Percentiles rank a stretch among this genome's conserved stretches.
These are phyloP conservation scores for Teunomyces pallodes DNA, from an alignment of 805 yeast genomes.

Conservation along the genomic window DNA sequence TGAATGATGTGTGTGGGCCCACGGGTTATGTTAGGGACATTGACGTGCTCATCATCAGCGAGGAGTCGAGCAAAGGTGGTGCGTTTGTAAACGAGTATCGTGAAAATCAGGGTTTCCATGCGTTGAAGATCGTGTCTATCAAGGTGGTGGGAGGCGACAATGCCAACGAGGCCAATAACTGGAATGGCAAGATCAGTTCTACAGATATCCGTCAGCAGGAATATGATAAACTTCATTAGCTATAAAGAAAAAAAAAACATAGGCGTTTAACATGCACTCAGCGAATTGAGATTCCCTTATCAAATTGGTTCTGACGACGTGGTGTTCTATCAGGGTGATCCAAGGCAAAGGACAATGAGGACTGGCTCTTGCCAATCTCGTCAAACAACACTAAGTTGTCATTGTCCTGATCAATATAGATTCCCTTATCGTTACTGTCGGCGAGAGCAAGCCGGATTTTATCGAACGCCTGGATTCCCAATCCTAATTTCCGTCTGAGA, in stretches of 20 bases:
- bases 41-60: conserved; percentile 76
- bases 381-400: conserved; percentile 57
- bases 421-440: conserved; percentile 38
- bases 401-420: conserved; percentile 47
- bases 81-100: conserved; percentile 67
- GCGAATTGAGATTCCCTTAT: conserved; percentile 41
- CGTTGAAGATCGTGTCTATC: conserved; percentile 37
- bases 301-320: conserved; percentile 33
- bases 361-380: conserved; percentile 37
- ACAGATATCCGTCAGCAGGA: conserved; percentile 61
- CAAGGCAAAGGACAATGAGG: conserved; percentile 61
- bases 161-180: conserved; percentile 33
- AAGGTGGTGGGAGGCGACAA: conserved; percentile 57
- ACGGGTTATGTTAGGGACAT: conserved; percentile 74
- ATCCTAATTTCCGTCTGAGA: conserved; percentile 65
- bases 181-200: conserved; percentile 78
- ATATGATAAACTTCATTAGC: neutral
- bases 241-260: neutral
- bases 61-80: conserved; percentile 79
- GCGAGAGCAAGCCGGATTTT: conserved; percentile 67
- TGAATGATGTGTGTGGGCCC: conserved; percentile 91
- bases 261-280: neutral
- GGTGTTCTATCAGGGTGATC: conserved; percentile 85
- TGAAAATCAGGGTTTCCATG: conserved; percentile 49
- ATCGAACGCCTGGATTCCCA: conserved; percentile 76